phyloP scores from a whole-genome alignment of 2,329 filamentous ascomycete genomes.

The Amphichorda felina region DNA sequence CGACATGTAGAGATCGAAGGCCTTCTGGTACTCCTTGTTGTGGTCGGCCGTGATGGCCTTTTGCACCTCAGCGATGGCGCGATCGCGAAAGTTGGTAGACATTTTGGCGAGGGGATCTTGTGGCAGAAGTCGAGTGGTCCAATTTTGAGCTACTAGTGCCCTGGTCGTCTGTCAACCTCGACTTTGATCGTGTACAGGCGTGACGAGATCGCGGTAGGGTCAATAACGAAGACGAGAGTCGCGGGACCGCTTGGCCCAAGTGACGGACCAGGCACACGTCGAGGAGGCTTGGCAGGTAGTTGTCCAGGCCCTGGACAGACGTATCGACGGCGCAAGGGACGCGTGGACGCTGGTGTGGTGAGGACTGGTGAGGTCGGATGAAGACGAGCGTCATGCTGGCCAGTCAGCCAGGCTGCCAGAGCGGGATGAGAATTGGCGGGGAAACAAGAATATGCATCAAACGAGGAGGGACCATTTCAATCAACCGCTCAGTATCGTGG shows the following conservation, averaged over 20 bases:
- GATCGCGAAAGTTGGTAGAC: slow-evolving; percentile 95
- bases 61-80: slow-evolving; percentile 93
- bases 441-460: slow-evolving; percentile 21
- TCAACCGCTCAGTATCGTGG: not conserved
- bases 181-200: no score
- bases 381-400: not conserved
- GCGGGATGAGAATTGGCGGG: slow-evolving; percentile 19
- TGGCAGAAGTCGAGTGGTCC: no score
- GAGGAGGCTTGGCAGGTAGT: not conserved
- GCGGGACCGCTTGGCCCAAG: not conserved
- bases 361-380: not conserved
- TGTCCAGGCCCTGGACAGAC: not conserved
- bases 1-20: slow-evolving; percentile 91
- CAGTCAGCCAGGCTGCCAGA: not conserved
- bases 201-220: no score
- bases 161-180: no score
- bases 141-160: no score
- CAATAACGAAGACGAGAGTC: no score
- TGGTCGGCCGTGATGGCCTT: slow-evolving; percentile 96
- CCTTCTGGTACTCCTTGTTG: slow-evolving; percentile 90
- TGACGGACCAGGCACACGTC: not conserved
- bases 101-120: no score
- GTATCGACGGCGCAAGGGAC: not conserved
- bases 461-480: slow-evolving; percentile 11
- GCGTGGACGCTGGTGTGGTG: not conserved